Evolutionary conservation across 345 rosid species (phyloP).

Genomic region (Rubroshorea leprosula): DNA sequence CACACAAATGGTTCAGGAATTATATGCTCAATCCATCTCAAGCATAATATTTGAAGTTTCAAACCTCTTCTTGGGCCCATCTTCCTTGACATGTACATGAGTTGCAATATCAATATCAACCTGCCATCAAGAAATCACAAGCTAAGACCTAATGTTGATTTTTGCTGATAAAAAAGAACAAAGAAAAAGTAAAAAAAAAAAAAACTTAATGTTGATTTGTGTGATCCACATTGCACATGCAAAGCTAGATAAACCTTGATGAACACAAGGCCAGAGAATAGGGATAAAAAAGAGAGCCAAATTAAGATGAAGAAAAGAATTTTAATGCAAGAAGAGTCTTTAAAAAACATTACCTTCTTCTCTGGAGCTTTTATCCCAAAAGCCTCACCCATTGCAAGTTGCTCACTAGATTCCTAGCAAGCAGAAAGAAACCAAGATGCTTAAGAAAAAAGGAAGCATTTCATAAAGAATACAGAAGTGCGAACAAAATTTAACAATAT

Average conservation of each 20-base stretch:
- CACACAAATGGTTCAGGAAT: neutral
- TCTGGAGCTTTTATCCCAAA: conserved; percentile 88
- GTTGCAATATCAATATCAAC: conserved; percentile 89
- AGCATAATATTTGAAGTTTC: conserved; percentile 6
- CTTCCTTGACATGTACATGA: conserved; percentile 62
- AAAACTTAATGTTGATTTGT: too few relatives aligned
- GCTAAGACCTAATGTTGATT: conserved; percentile 3
- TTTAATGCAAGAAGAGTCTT: neutral
- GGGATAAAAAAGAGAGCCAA: too few relatives aligned
- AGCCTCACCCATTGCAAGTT: conserved; percentile 93
- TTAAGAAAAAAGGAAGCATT: neutral
- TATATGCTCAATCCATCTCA: conserved; percentile 8
- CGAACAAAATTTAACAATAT: neutral
- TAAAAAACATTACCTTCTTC: conserved; percentile 52
- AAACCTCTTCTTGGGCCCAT: conserved; percentile 89
- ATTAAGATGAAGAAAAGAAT: neutral
- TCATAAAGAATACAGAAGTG: neutral
- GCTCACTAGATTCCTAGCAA: conserved; percentile 77
- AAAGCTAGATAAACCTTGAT: neutral
- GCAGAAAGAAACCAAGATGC: conserved; percentile 13
- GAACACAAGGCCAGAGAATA: neutral
- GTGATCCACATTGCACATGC: too few relatives aligned
- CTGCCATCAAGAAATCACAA: conserved; percentile 36
- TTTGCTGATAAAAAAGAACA: too few relatives aligned
- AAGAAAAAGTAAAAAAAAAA: too few relatives aligned